These are phyloP conservation scores for Clonostachys rhizophaga DNA, from an alignment of 2,329 filamentous ascomycete species.

Conservation along the genomic window DNA sequence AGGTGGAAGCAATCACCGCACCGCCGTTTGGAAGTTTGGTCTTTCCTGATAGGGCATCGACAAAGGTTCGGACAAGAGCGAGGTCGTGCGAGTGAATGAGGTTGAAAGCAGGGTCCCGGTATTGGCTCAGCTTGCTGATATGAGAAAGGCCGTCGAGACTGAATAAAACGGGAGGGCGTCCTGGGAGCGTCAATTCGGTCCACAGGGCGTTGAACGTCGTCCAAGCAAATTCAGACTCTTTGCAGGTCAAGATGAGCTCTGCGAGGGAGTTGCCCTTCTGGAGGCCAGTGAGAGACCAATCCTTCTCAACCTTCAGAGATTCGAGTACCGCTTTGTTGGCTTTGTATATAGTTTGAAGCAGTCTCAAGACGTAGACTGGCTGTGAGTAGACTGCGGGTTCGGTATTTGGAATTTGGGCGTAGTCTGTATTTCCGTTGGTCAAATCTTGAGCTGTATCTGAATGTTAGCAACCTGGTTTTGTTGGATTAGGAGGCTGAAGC, in stretches of 20 bases:
- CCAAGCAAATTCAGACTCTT: slow-evolving; percentile 76
- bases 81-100: slow-evolving; percentile 85
- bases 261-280: slow-evolving; percentile 59
- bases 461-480: slow-evolving; percentile 2
- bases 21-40: slow-evolving; percentile 66
- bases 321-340: slow-evolving; percentile 67
- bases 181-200: slow-evolving; percentile 63
- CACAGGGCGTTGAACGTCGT: slow-evolving; percentile 76
- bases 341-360: slow-evolving; percentile 68
- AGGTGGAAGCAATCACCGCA: slow-evolving; percentile 70
- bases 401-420: slow-evolving; percentile 61
- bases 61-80: slow-evolving; percentile 68
- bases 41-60: slow-evolving; percentile 63
- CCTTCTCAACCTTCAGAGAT: slow-evolving; percentile 34
- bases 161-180: slow-evolving; percentile 61
- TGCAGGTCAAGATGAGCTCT: slow-evolving; percentile 64
- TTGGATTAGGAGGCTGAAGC: slow-evolving; percentile 2
- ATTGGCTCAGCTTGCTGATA: slow-evolving; percentile 74
- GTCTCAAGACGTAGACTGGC: slow-evolving; percentile 68
- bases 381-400: slow-evolving; percentile 66
- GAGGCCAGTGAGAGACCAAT: slow-evolving; percentile 36
- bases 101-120: slow-evolving; percentile 66
- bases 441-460: slow-evolving; percentile 67
- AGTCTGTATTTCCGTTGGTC: slow-evolving; percentile 75
- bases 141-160: slow-evolving; percentile 75